Conservation (phyloP, 352 stramenopile species). For the Globisporangium radiosum region DNA sequence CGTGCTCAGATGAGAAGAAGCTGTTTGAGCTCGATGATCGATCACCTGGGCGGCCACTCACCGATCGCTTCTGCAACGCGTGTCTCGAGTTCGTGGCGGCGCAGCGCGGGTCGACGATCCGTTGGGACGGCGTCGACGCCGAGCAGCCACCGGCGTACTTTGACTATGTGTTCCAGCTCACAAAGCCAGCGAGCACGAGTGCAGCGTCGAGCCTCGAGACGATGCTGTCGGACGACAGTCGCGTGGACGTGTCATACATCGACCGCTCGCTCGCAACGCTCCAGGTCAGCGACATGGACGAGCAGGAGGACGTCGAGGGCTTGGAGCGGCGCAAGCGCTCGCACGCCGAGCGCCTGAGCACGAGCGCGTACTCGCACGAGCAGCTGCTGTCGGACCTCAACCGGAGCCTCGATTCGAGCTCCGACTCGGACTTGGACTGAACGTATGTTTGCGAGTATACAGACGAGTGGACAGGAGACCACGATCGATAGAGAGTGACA, state of each 20-base stretch:
- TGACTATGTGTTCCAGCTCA: constrained; percentile 6
- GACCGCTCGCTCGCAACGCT: not conserved
- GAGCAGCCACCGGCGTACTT: constrained; percentile 17
- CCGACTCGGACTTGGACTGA: not conserved
- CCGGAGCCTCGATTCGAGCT: not conserved
- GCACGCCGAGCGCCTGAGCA: constrained; percentile 5
- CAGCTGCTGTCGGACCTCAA: constrained; percentile 5
- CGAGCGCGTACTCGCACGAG: constrained; percentile 4
- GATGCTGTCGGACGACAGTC: constrained; percentile 16
- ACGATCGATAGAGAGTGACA: no score
- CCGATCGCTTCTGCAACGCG: constrained; percentile 35
- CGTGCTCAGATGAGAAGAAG: constrained; percentile 37
- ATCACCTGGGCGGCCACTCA: constrained; percentile 17
- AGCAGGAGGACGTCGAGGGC: not conserved
- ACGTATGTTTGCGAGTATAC: no score
- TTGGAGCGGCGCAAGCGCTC: not conserved
- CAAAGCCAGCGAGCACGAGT: not conserved
- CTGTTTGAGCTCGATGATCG: constrained; percentile 40
- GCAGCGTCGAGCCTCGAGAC: not conserved
- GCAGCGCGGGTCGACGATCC: constrained; percentile 7
- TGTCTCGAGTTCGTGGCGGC: constrained; percentile 22
- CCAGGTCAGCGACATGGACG: not conserved
- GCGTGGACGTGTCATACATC: not conserved
- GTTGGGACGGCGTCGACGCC: constrained; percentile 5
- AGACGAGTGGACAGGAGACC: not conserved